Conservation (phyloP, 345 rosid genomes). For the Gossypium turneri region DNA sequence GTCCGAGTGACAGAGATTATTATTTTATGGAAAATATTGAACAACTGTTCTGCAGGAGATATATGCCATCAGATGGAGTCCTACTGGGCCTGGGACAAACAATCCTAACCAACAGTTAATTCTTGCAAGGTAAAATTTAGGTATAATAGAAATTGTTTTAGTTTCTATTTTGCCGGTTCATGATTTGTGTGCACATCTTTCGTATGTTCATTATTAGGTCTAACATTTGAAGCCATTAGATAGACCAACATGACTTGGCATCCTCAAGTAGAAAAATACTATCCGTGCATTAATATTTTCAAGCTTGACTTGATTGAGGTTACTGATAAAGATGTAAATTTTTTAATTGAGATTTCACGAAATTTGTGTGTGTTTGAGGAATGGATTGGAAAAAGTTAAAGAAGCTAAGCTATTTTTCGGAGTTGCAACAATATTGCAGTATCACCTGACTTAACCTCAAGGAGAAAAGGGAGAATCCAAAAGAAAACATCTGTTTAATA, state of each 20-base stretch:
- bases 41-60: constrained; percentile 54
- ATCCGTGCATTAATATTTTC: neutral
- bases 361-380: neutral
- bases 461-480: neutral
- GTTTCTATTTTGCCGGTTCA: neutral
- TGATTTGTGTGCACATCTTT: neutral
- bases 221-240: neutral
- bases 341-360: neutral
- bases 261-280: neutral
- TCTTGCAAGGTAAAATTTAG: constrained; percentile 65
- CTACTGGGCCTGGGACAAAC: constrained; percentile 89
- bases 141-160: neutral
- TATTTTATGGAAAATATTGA: neutral
- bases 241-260: neutral
- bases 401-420: neutral
- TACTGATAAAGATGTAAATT: neutral
- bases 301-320: neutral
- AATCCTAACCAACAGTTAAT: constrained; percentile 84
- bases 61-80: constrained; percentile 96
- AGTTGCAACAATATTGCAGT: neutral
- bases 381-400: neutral
- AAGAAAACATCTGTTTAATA: neutral
- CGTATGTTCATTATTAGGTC: neutral
- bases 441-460: neutral
- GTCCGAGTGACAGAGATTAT: neutral